phyloP scores from a whole-genome alignment of 2,329 filamentous ascomycete genomes.

The Setomelanomma holmii region DNA sequence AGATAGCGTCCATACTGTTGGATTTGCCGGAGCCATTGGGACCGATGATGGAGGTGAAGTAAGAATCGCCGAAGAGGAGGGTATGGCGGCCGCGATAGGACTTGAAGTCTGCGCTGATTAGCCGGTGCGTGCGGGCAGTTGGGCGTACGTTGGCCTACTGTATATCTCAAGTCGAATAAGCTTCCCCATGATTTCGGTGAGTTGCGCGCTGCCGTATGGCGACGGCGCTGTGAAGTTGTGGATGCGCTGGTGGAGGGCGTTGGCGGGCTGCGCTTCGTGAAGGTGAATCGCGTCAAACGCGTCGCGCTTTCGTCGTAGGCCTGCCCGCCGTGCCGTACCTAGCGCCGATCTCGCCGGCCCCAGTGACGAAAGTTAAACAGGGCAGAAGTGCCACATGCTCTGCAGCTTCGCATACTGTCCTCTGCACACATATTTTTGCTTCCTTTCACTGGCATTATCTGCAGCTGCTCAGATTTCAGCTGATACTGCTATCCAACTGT shows the following conservation, averaged over 20 bases:
- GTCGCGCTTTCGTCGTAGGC: conserved; percentile 30
- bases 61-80: conserved; percentile 94
- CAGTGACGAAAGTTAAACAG: conserved; percentile 35
- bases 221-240: conserved; percentile 13
- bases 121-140: conserved; percentile 14
- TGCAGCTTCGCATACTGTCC: conserved; percentile 2
- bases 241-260: conserved; percentile 5
- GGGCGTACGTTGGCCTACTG: conserved; percentile 65
- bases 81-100: conserved; percentile 98
- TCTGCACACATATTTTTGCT: background rate
- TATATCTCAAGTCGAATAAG: conserved; percentile 93
- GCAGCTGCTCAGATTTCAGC: background rate
- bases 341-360: too few relatives aligned
- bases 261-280: conserved; percentile 1
- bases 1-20: conserved; percentile 99
- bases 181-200: conserved; percentile 76
- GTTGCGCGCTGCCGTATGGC: conserved; percentile 20
- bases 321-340: too few relatives aligned
- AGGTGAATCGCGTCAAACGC: conserved; percentile 20
- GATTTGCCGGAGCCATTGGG: conserved; percentile 99
- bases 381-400: conserved; percentile 5
- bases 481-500: background rate
- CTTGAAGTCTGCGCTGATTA: conserved; percentile 79
- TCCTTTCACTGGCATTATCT: background rate
- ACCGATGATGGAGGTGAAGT: conserved; percentile 98